Base-by-base conservation (phyloP, 139 green algal species). In the Closterium sp. region DNA sequence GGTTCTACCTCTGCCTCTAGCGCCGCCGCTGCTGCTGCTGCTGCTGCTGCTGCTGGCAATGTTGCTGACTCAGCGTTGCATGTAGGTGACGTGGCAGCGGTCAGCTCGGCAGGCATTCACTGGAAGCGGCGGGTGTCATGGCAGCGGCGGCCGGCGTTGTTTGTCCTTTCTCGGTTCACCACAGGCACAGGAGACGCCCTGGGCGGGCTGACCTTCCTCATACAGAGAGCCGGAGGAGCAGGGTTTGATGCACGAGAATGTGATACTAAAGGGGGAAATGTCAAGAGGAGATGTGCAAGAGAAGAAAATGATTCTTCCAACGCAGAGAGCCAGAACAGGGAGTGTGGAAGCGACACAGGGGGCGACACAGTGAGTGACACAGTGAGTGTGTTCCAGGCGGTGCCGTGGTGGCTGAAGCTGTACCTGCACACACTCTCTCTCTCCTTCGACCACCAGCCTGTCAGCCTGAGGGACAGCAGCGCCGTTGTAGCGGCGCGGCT, bases 381-480 rank as follows among this genome's bases (percentile, higher is more conserved):
- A 30, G 91, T 91, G n/a, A 34, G 70, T 29, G 10, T 95, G 24
- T 91, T 95, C 4, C 94, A 94, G 91, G 84, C 95, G 29, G 86
- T 99, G 45, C 97, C 97, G 1, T 99, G 97, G 97, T 97, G 96
- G 89, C 88, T 98, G 1, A 70, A 93, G 30, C 73, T 97, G 11
- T 97, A 95, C 93, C 31, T 97, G n/a, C 96, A 97, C 92, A 97
- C 95, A 5, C 94, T 98, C 70, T 9, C 85, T 31, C 34, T 99
- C 11, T 22, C 21, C 85, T 87, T 98, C 13, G 96, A 99, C 84
- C 95, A 95, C 6, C 24, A 27, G 9, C 84, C 27, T 19, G 73
- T 95, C 0, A 24, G 86, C 2, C 30, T 95, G 13, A 86, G 29
- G 73, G 86, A 94, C n/a, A 13, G 21, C 29, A 31, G n/a, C 24